Conservation (phyloP, 495 filamentous ascomycete species). For the Penicillium riverlandense region DNA sequence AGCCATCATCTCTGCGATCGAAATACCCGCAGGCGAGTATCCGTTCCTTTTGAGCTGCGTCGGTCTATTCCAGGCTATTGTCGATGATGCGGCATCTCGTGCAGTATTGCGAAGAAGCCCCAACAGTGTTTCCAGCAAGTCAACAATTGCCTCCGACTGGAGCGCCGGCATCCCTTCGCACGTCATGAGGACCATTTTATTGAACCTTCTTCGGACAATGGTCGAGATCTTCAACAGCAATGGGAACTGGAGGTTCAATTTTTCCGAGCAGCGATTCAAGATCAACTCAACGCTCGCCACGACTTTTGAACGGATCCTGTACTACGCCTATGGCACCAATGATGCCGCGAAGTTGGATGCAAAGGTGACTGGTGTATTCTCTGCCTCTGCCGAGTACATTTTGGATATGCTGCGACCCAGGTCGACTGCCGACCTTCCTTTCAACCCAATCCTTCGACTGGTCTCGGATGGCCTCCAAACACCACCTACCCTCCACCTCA, state of each 20-base stretch:
- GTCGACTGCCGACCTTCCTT: slow-evolving; percentile 59
- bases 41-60: slow-evolving; percentile 68
- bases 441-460: slow-evolving; percentile 69
- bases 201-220: slow-evolving; percentile 62
- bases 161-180: slow-evolving; percentile 71
- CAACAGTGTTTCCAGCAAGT: slow-evolving; percentile 41
- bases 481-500: slow-evolving; percentile 55
- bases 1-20: slow-evolving; percentile 64
- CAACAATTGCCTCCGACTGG: slow-evolving; percentile 44
- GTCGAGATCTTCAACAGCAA: slow-evolving; percentile 79
- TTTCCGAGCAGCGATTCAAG: slow-evolving; percentile 55
- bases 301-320: slow-evolving; percentile 64
- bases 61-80: slow-evolving; percentile 62
- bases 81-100: slow-evolving; percentile 68
- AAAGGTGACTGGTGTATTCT: slow-evolving; percentile 59
- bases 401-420: slow-evolving; percentile 67
- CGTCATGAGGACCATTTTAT: slow-evolving; percentile 62
- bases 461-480: slow-evolving; percentile 60
- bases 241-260: slow-evolving; percentile 72
- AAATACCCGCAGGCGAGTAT: slow-evolving; percentile 68
- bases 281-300: slow-evolving; percentile 52
- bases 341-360: slow-evolving; percentile 41
- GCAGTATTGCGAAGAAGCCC: slow-evolving; percentile 64
- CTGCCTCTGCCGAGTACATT: slow-evolving; percentile 64
- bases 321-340: slow-evolving; percentile 66